Evolutionary conservation across 1,139 yeast species (phyloP).

Genomic region (Blastobotrys buckinghamii): DNA sequence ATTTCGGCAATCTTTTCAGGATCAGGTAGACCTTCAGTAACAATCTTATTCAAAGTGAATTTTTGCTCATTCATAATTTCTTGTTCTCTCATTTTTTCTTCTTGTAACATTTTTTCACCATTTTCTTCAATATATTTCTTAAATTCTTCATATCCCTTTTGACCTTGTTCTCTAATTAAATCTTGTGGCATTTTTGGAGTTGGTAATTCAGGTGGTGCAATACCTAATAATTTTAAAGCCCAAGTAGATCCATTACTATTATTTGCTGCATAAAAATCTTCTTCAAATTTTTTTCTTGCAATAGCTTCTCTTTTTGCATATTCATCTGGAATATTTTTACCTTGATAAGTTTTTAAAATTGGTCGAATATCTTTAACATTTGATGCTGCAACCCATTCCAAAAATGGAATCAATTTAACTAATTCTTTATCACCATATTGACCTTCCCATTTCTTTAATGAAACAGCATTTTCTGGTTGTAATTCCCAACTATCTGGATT

Average conservation of each 20-base stretch:
- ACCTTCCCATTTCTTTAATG: constrained; percentile 84
- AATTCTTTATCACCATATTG: constrained; percentile 67
- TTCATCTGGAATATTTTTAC: constrained; percentile 68
- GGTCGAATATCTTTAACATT: constrained; percentile 90
- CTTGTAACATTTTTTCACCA: constrained; percentile 78
- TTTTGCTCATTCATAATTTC: constrained; percentile 75
- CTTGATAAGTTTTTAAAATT: constrained; percentile 62
- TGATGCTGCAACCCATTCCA: constrained; percentile 92
- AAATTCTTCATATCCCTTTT: constrained; percentile 79
- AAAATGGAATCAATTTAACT: constrained; percentile 78
- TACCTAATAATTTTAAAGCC: constrained; percentile 60
- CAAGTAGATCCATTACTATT: constrained; percentile 42
- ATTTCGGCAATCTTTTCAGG: constrained; percentile 78
- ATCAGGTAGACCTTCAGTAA: constrained; percentile 78
- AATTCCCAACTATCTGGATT: constrained; percentile 64
- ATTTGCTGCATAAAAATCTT: constrained; percentile 51
- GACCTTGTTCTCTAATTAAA: constrained; percentile 86
- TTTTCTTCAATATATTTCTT: constrained; percentile 80
- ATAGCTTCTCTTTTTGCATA: constrained; percentile 69
- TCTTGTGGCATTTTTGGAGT: constrained; percentile 88
- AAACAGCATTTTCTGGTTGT: constrained; percentile 91
- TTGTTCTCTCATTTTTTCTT: constrained; percentile 72
- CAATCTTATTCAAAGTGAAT: constrained; percentile 72
- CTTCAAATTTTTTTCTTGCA: constrained; percentile 64
- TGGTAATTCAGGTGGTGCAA: constrained; percentile 44